These are phyloP conservation scores for Camellia japonica DNA, from an alignment of 148 eudicot genomes.

Conservation along the genomic window DNA sequence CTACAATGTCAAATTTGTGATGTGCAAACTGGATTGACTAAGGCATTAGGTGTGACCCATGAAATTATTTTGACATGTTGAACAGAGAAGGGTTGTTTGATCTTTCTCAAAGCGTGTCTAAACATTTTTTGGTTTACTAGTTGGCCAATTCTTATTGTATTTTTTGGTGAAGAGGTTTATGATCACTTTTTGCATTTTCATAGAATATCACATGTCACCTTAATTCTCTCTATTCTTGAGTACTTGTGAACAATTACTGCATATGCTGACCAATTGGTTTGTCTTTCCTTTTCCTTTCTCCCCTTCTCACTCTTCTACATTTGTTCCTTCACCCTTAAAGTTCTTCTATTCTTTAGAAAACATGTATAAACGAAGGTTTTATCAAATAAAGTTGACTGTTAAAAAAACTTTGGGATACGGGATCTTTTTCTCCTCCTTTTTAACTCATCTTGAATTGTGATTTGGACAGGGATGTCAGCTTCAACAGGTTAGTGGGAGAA, in stretches of 20 bases:
- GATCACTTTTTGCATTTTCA: neutral
- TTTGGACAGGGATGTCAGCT: constrained; percentile 64
- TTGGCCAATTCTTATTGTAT: neutral
- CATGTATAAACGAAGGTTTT: neutral
- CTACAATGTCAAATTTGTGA: too few relatives aligned
- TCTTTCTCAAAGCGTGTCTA: too few relatives aligned
- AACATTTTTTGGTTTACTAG: too few relatives aligned
- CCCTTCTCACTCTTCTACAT: neutral
- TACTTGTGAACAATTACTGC: neutral
- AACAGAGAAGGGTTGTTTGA: too few relatives aligned
- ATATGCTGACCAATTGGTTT: neutral
- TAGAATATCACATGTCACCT: neutral
- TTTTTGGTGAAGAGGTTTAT: neutral
- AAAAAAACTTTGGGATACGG: neutral
- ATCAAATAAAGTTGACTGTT: neutral
- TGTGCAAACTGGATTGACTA: too few relatives aligned
- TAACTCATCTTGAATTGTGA: neutral
- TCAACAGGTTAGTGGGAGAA: constrained; percentile 53
- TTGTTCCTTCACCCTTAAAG: neutral
- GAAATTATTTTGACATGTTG: too few relatives aligned
- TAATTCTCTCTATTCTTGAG: neutral
- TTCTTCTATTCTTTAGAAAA: neutral
- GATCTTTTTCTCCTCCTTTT: neutral
- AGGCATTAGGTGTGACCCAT: too few relatives aligned
- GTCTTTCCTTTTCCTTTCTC: neutral